phyloP scores from a whole-genome alignment of 352 stramenopile species.

The Pilasporangium apinafurcum region DNA sequence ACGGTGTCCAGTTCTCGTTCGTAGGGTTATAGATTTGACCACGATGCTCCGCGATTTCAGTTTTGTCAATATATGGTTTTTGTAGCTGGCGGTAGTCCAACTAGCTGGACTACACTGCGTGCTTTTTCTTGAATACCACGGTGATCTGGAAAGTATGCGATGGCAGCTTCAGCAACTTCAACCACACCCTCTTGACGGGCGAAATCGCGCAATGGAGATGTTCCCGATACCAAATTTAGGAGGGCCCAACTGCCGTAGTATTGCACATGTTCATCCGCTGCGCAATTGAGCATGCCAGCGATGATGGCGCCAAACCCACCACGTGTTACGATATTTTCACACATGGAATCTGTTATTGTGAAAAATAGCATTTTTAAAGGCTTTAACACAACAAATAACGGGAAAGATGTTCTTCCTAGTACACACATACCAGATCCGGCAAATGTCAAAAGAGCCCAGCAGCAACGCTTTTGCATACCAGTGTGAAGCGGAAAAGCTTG shows the following conservation, averaged over 20 bases:
- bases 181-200: slow-evolving; percentile 59
- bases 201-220: slow-evolving; percentile 41
- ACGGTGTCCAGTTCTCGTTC: slow-evolving; percentile 38
- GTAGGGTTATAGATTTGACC: slow-evolving; percentile 10
- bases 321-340: slow-evolving; percentile 46
- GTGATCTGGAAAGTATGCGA: slow-evolving; percentile 79
- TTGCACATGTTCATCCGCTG: slow-evolving; percentile 46
- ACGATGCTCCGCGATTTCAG: neutral
- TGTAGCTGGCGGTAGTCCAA: too few species aligned
- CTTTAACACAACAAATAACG: neutral
- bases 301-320: slow-evolving; percentile 63
- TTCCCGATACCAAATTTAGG: slow-evolving; percentile 61
- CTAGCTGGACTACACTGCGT: slow-evolving; percentile 49
- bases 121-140: slow-evolving; percentile 78
- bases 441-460: slow-evolving; percentile 81
- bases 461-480: slow-evolving; percentile 71
- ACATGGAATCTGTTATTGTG: slow-evolving; percentile 45
- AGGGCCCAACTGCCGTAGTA: slow-evolving; percentile 62
- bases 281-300: slow-evolving; percentile 72
- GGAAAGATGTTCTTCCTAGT: neutral
- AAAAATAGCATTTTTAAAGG: too few species aligned
- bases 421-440: slow-evolving; percentile 51
- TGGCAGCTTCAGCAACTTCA: slow-evolving; percentile 75
- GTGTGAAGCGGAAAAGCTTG: slow-evolving; percentile 68
- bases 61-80: slow-evolving; percentile 1